Base-by-base conservation (phyloP, 1,139 yeast genomes). In the Debaryomyces psychrophilus region DNA sequence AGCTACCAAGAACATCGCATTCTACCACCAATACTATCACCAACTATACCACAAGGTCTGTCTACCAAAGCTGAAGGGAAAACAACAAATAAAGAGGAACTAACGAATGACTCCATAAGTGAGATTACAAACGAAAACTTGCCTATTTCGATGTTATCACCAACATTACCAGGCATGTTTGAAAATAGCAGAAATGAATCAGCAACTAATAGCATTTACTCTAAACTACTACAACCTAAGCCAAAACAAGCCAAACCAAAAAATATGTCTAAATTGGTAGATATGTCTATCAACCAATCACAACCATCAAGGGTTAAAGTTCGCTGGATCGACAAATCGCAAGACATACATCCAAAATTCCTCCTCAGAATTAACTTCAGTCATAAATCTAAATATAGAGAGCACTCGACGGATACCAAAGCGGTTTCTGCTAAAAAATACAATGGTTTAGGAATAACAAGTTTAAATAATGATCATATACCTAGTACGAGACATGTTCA, bases 1-100 rank as follows among this genome's bases (percentile, higher is more conserved):
- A 60, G 69, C n/a, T 74, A 72, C 53, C 60, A 63, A 26, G 69
- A 69, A 5, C 51, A 58, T n/a, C 73, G 73, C 1, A 37, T 48
- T 2, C 62, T 75, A 37, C 80, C 80, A 1, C 72, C 73, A 0
- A 64, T 67, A 7, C 57, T 75, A 28, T 71, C 77, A 3, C 80
- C 80, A 2, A 69, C 76, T 0, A 53, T 75, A 12, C 79, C 79
- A 0, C 59, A 60, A 12, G 50, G 52, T 14, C 51, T 48, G 14
- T 35, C 29, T 4, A 37, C 46, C 9, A 39, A 15, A 33, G 22
- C 31, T 8, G 31, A 15, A 6, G 37, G 37, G 12, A 41, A 31
- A 12, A 17, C 2, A 18, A 17, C 12, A 18, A 25, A 8, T 2
- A 14, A 22, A 15, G 20, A 27, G 9, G 26, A 11, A 17, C 18